phyloP scores from a whole-genome alignment of 176 grass and related monocot species.

The Echinochloa phyllopogon region DNA sequence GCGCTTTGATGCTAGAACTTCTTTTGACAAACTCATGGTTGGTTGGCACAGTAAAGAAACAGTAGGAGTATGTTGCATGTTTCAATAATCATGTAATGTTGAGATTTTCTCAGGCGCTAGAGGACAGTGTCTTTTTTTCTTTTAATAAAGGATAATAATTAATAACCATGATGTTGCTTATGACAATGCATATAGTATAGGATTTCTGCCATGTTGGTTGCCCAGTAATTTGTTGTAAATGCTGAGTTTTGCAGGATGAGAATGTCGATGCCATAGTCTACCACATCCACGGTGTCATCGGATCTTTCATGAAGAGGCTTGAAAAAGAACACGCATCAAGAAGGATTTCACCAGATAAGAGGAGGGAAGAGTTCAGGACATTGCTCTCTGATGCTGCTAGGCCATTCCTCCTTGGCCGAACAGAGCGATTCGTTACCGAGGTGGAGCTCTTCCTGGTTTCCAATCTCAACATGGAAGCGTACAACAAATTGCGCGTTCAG shows the following conservation, averaged over 20 bases:
- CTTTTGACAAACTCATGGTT: neutral
- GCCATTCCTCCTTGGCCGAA: slow-evolving; percentile 72
- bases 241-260: slow-evolving; percentile 60
- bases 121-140: neutral
- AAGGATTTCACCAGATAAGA: slow-evolving; percentile 46
- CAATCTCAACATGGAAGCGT: slow-evolving; percentile 77
- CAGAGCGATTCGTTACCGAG: slow-evolving; percentile 63
- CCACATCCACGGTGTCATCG: slow-evolving; percentile 81
- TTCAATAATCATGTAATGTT: neutral
- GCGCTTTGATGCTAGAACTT: neutral
- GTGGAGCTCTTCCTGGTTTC: slow-evolving; percentile 82
- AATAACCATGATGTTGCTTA: neutral
- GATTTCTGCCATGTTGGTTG: neutral
- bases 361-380: slow-evolving; percentile 62
- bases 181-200: neutral
- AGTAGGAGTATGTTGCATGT: neutral
- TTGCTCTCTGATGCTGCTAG: slow-evolving; percentile 61
- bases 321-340: slow-evolving; percentile 28
- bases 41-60: neutral
- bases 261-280: slow-evolving; percentile 68
- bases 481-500: slow-evolving; percentile 63
- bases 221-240: neutral
- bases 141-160: neutral
- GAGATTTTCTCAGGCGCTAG: neutral
- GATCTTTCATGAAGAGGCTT: slow-evolving; percentile 76